Evolutionary conservation across 1,284 basidiomycete genomes (phyloP).

Genomic region (Sporisorium iseilematis-ciliati): DNA sequence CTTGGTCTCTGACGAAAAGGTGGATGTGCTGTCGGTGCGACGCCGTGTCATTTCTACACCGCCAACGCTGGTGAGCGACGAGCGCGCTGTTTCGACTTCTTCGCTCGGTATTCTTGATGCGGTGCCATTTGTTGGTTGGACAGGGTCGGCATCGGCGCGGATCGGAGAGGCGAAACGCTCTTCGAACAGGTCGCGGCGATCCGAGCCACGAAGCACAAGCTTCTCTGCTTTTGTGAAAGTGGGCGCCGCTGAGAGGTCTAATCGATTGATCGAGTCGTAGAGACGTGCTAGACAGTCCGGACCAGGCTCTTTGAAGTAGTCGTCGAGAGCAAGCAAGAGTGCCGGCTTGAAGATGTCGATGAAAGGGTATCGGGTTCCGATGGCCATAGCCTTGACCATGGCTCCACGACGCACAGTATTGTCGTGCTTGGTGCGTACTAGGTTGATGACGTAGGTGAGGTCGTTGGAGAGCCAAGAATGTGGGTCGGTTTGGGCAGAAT

Average conservation of each 20-base stretch:
- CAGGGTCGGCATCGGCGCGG: slow-evolving; percentile 17
- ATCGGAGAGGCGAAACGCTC: slow-evolving; percentile 74
- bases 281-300: slow-evolving; percentile 87
- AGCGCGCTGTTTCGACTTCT: slow-evolving; percentile 22
- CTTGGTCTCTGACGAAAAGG: slow-evolving; percentile 40
- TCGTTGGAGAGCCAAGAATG: slow-evolving; percentile 40
- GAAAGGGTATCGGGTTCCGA: slow-evolving; percentile 93
- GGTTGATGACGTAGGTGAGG: slow-evolving; percentile 83
- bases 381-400: slow-evolving; percentile 93
- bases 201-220: slow-evolving; percentile 86
- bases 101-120: slow-evolving; percentile 8
- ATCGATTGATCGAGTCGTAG: slow-evolving; percentile 91
- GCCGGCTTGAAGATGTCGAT: slow-evolving; percentile 99
- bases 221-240: slow-evolving; percentile 83
- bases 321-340: slow-evolving; percentile 90
- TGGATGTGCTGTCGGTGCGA: slow-evolving; percentile 45
- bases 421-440: slow-evolving; percentile 95
- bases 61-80: slow-evolving; percentile 10
- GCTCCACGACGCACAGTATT: slow-evolving; percentile 88
- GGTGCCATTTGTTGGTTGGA: neutral
- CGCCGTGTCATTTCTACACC: slow-evolving; percentile 17
- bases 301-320: slow-evolving; percentile 89
- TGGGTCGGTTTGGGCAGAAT: slow-evolving; percentile 12
- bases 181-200: slow-evolving; percentile 85
- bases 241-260: slow-evolving; percentile 86